These are phyloP conservation scores for Azolla pinnata DNA, from an alignment of 75 land plant species.

Conservation along the genomic window DNA sequence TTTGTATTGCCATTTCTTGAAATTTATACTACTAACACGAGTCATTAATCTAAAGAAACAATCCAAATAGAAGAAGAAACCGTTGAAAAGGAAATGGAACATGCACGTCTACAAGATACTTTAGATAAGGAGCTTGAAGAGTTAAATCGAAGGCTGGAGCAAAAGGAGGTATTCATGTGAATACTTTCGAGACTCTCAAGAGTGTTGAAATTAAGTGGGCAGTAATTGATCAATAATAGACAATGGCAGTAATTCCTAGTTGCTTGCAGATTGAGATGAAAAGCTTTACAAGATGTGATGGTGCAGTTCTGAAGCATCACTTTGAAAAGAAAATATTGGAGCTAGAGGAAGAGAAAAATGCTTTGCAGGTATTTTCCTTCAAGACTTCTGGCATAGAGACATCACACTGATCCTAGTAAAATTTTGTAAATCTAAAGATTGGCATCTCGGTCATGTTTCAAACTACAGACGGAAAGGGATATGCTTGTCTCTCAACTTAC, in stretches of 20 bases:
- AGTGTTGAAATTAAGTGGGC: too few relatives aligned
- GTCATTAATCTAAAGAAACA: too few relatives aligned
- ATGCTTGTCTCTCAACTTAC: constrained; percentile 52
- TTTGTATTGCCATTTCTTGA: too few relatives aligned
- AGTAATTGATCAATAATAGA: too few relatives aligned
- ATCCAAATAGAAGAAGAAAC: constrained; percentile 53
- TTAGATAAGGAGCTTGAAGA: constrained; percentile 78
- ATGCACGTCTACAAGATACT: constrained; percentile 60
- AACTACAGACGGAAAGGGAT: constrained; percentile 71
- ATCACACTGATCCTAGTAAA: too few relatives aligned
- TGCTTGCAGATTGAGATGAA: constrained; percentile 84
- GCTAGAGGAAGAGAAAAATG: constrained; percentile 81
- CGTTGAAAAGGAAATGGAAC: constrained; percentile 59
- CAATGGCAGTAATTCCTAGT: background rate
- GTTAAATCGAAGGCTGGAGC: constrained; percentile 68
- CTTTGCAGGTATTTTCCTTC: constrained; percentile 60
- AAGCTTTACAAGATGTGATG: constrained; percentile 42
- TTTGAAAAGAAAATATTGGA: constrained; percentile 91
- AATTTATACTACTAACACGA: too few relatives aligned
- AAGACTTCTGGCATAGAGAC: too few relatives aligned
- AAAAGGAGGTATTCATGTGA: constrained; percentile 70
- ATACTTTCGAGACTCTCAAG: too few relatives aligned
- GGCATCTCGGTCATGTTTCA: too few relatives aligned
- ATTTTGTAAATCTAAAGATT: background rate
- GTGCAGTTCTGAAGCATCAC: constrained; percentile 74